These are phyloP conservation scores for Castanopsis chinensis DNA, from an alignment of 306 rosid genomes.

Conservation along the genomic window DNA sequence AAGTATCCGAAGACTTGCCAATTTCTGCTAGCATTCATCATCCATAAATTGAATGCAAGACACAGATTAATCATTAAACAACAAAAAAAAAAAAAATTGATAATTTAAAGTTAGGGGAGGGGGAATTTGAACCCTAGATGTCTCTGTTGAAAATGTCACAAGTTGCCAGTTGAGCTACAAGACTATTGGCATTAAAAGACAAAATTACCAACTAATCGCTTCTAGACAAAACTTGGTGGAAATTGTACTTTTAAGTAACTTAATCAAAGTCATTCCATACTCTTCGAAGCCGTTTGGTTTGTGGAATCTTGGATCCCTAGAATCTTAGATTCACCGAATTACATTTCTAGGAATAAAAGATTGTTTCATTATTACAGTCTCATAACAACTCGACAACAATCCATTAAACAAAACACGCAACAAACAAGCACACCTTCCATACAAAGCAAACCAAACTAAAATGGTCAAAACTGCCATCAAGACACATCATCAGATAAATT, in stretches of 20 bases:
- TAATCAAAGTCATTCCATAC: not conserved
- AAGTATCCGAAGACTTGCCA: not conserved
- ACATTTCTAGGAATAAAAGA: no score
- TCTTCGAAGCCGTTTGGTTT: not conserved
- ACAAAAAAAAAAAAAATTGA: not conserved
- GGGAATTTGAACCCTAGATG: no score
- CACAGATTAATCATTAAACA: not conserved
- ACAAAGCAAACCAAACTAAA: not conserved
- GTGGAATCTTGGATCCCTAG: no score
- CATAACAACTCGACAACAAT: not conserved
- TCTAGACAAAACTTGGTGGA: not conserved
- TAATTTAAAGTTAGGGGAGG: no score
- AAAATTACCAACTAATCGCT: not conserved
- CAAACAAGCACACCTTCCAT: not conserved
- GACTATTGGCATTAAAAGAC: not conserved
- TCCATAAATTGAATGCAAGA: not conserved
- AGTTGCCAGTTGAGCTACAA: no score
- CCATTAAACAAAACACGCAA: not conserved
- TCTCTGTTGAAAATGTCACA: no score
- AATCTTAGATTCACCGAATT: no score
- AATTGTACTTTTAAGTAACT: not conserved
- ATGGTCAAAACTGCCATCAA: not conserved
- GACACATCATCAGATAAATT: not conserved
- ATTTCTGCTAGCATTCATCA: not conserved
- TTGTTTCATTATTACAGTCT: not conserved